Conservation (phyloP, 1,284 basidiomycete species). For the Acaromyces ingoldii region DNA sequence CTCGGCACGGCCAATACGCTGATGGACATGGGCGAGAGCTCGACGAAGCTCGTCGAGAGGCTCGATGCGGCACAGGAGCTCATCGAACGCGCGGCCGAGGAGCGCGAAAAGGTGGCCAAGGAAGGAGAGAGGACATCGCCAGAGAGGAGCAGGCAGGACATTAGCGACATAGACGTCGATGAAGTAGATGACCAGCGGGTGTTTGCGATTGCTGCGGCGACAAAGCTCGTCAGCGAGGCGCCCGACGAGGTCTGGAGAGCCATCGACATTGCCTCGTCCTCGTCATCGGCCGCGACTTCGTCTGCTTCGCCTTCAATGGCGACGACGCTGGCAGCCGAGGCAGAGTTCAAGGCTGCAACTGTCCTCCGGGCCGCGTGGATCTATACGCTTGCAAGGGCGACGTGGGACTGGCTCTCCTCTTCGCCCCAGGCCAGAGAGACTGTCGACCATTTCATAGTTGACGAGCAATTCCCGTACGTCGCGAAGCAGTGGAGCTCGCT, state of each 20-base stretch:
- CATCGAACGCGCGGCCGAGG: conserved; percentile 10
- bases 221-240: conserved; percentile 32
- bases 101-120: not conserved
- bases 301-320: conserved; percentile 12
- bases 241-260: conserved; percentile 35
- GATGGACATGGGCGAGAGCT: conserved; percentile 33
- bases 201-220: conserved; percentile 25
- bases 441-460: conserved; percentile 13
- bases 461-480: conserved; percentile 29
- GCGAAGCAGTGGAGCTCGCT: conserved; percentile 32
- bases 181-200: conserved; percentile 13
- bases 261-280: conserved; percentile 13
- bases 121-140: not conserved
- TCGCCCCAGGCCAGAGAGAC: conserved; percentile 10
- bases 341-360: conserved; percentile 1
- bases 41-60: conserved; percentile 19
- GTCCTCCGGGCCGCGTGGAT: conserved; percentile 26
- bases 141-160: too few relatives aligned
- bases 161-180: too few relatives aligned
- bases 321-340: conserved; percentile 15
- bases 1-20: conserved; percentile 38
- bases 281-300: too few relatives aligned
- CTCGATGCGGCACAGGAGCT: conserved; percentile 15
- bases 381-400: conserved; percentile 24
- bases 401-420: conserved; percentile 22